phyloP scores from a whole-genome alignment of 192 early-diverging fungal genomes.

The Globomyces pollinis-pini region DNA sequence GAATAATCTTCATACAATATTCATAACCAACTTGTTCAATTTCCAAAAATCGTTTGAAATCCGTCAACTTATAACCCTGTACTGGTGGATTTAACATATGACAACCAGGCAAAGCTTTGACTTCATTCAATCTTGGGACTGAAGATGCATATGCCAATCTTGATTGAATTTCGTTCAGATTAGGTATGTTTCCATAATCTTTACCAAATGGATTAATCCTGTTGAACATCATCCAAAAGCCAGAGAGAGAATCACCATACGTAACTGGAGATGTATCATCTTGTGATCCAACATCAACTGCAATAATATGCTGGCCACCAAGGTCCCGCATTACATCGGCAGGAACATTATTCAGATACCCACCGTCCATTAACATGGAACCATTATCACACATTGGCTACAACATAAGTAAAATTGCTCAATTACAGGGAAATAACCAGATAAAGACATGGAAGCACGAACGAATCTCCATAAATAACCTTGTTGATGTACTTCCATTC shows the following conservation, averaged over 20 bases:
- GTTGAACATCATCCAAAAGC: conserved; percentile 84
- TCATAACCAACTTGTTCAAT: conserved; percentile 81
- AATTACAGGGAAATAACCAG: conserved; percentile 90
- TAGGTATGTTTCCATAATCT: conserved; percentile 66
- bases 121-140: conserved; percentile 82
- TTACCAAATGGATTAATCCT: conserved; percentile 65
- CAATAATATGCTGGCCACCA: conserved; percentile 87
- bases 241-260: conserved; percentile 86
- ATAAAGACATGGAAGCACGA: conserved; percentile 95
- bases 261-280: conserved; percentile 90
- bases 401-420: too few species aligned
- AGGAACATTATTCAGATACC: conserved; percentile 96
- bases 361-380: conserved; percentile 95
- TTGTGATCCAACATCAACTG: conserved; percentile 84
- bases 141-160: conserved; percentile 83
- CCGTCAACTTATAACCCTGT: conserved; percentile 72
- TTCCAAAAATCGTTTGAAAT: conserved; percentile 87
- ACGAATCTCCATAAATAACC: conserved; percentile 97
- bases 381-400: conserved; percentile 96
- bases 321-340: conserved; percentile 66
- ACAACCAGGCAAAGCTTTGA: conserved; percentile 65
- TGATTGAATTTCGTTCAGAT: conserved; percentile 88
- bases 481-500: conserved; percentile 82
- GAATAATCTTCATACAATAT: conserved; percentile 68
- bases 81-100: conserved; percentile 87